These are phyloP conservation scores for Mallotus japonicus DNA, from an alignment of 441 rosid genomes.

Conservation along the genomic window DNA sequence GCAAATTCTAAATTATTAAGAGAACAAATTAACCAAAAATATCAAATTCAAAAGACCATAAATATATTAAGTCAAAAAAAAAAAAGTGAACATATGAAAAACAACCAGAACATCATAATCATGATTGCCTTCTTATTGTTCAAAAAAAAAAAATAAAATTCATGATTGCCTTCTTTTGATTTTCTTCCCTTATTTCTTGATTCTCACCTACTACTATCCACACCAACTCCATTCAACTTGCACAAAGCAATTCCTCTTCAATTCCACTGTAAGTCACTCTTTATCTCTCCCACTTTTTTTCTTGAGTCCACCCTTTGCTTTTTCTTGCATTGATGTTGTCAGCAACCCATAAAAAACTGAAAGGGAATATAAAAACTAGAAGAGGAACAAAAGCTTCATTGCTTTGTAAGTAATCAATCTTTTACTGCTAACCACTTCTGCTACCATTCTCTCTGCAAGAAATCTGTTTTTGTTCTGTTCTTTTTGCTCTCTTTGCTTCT, in stretches of 20 bases:
- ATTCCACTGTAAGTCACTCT: constrained; percentile 29
- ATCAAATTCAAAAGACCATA: no score
- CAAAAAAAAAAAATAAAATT: no score
- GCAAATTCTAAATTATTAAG: no score
- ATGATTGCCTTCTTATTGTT: background rate
- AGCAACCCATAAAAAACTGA: constrained; percentile 11
- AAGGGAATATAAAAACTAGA: constrained; percentile 1
- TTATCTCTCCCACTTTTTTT: constrained; percentile 8
- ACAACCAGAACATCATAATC: constrained; percentile 22
- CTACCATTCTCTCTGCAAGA: background rate
- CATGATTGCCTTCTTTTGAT: constrained; percentile 1
- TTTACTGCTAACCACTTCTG: background rate
- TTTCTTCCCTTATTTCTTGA: constrained; percentile 21
- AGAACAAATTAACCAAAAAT: no score
- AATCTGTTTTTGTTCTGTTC: constrained; percentile 9
- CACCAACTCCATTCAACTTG: constrained; percentile 37
- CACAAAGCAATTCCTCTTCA: constrained; percentile 35
- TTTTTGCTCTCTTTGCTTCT: background rate
- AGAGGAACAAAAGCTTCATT: constrained; percentile 17
- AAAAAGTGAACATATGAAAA: constrained; percentile 8
- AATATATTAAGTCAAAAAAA: no score
- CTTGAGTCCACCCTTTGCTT: constrained; percentile 31
- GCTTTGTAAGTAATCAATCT: constrained; percentile 10
- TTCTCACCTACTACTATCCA: constrained; percentile 41
- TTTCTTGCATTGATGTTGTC: constrained; percentile 37